Evolutionary conservation across 2,329 filamentous ascomycete genomes (phyloP), one percentile per base, ranked within the genome.

Genomic region (Phoma sp.): DNA sequence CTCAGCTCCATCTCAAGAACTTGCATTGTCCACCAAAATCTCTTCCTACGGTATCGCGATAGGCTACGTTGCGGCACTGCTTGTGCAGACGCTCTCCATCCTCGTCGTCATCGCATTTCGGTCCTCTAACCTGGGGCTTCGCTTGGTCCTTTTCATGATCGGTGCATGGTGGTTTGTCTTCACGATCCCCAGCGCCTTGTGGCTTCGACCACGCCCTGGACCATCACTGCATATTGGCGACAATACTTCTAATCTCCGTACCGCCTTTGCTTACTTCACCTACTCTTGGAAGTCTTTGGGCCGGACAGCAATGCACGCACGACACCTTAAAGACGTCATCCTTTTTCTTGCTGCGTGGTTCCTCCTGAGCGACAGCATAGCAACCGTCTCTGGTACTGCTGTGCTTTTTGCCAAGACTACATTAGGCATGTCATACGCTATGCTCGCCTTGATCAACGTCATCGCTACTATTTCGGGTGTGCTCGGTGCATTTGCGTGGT

Each of bases 351-450:
- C 84, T 3, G 92, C 91, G 6, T 99, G 95, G 95, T 97, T 99
- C 72, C 82, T 99, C 27, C 83, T 99, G 1, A 96, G 91, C 6
- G 95, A 99, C 69, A 92, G 91, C 37, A 92, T 98, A 60, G 95
- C 95, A 7, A 98, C 95, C 0, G 94, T 96, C 0, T 95, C 91
- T 31, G 94, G 92, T 13, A 98, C 95, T 0, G 95, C 95, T 0
- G 92, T 98, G 25, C 82, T 99, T 9, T 99, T 97, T 73, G 95
- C 94, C 36, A 98, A 98, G 78, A 98, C 94, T 0, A 87, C 92
- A 60, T 81, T 99, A 9, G 86, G 90, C 61, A 99, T 99, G 95
- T 84, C 88, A 55, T 88, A 93, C 0, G 92, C 91, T 75, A 90
- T 91, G 2, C 78, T 99, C 22, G 95, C 92, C 6, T 82, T 98